These are phyloP conservation scores for Stemphylium vesicarium DNA, from an alignment of 2,329 filamentous ascomycete species.

Conservation along the genomic window DNA sequence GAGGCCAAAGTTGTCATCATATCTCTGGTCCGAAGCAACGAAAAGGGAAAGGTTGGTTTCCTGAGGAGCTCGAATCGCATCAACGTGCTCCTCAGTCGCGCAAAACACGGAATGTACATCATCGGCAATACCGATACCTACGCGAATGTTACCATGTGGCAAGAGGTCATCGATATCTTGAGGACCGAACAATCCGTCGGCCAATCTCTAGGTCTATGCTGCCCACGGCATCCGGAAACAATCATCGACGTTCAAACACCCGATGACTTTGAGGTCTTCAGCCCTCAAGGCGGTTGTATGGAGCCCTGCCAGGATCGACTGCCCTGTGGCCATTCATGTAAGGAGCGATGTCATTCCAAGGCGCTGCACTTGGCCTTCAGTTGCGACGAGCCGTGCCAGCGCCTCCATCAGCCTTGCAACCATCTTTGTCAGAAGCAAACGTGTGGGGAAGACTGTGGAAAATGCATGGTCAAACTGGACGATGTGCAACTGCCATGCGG, in stretches of 20 bases:
- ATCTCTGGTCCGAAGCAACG: conserved; percentile 74
- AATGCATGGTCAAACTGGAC: conserved; percentile 25
- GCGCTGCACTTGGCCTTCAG: conserved; percentile 35
- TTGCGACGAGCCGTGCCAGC: conserved; percentile 36
- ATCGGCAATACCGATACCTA: conserved; percentile 71
- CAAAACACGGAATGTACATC: conserved; percentile 73
- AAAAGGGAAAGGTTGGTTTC: conserved; percentile 65
- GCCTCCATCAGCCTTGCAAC: conserved; percentile 29
- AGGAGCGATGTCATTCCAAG: conserved; percentile 39
- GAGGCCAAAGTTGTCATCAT: conserved; percentile 75
- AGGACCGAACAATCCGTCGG: conserved; percentile 16
- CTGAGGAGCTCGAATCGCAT: conserved; percentile 70
- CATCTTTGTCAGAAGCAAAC: conserved; percentile 38
- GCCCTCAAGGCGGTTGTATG: conserved; percentile 43
- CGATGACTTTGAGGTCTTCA: conserved; percentile 35
- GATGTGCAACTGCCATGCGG: conserved; percentile 39
- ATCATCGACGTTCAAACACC: conserved; percentile 31
- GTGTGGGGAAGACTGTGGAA: conserved; percentile 38
- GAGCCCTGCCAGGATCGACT: conserved; percentile 30
- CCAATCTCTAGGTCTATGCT: conserved; percentile 28
- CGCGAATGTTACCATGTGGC: conserved; percentile 67
- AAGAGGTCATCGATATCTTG: conserved; percentile 58
- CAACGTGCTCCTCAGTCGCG: conserved; percentile 71
- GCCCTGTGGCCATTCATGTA: conserved; percentile 40
- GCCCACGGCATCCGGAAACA: conserved; percentile 36